Evolutionary conservation across 305 asterid species (phyloP), one percentile per base, ranked within the genome.

Genomic region (Andrographis paniculata): DNA sequence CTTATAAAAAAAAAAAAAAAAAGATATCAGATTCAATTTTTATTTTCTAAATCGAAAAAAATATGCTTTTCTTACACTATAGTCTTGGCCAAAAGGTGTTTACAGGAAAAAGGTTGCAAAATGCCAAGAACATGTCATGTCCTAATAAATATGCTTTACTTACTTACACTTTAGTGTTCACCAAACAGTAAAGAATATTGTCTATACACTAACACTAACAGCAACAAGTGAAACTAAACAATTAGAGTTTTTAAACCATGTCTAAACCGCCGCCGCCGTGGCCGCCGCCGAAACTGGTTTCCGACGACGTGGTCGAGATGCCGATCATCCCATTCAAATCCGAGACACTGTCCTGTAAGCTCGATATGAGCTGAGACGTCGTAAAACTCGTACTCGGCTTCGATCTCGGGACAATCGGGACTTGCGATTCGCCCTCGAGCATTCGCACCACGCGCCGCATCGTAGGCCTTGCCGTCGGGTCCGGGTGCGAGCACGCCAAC

Each of bases 401-500:
- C 0, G 72, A 55, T 43, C 77, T 82, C 0, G 93, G 87, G 23
- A 82, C 95, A n/a, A 72, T 27, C 1, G 94, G 93, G 12, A 85
- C 69, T 55, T 80, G 86, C 0, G 66, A 41, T 9, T 89, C 98
- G 4, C 94, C 98, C 0, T 62, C 79, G 20, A 89, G 55, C 93
- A 89, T 85, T 20, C 80, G 98, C 4, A 78, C 93, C 64, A 78
- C 98, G 0, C 57, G 60, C 57, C 97, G 74, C 93, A 83, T 83
- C 1, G 71, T 47, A 9, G 97, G 95, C 36, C 97, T 56, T 22
- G 67, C 80, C 76, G 59, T 20, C 5, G 94, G 94, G 57, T 89
- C 97, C 0, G 95, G 91, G 48, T 80, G 89, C 8, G 95, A 82
- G 41, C 95, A 85, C 4, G 75, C 82, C 15, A 88, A 30, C 42